Evolutionary conservation across 176 grass and related monocot genomes (phyloP), one percentile per base, ranked within the genome.

Genomic region (Lolium perenne): DNA sequence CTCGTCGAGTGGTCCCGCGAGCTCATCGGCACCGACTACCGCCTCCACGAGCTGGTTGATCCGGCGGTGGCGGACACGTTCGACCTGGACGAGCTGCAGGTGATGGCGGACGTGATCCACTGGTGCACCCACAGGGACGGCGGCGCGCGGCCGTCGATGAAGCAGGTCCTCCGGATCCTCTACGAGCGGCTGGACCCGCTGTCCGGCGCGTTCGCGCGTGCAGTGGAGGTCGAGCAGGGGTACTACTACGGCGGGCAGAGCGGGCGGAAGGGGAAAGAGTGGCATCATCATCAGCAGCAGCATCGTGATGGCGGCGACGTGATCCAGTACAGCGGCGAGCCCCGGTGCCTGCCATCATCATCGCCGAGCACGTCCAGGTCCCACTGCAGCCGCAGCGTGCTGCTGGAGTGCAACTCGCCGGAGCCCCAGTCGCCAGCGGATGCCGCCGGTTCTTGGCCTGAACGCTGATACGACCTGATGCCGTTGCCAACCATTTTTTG

Each of bases 141-240:
- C 47, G 80, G 23, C 40, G 91, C 72, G 47, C 89, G 95, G 78
- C 95, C 95, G 25, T 92, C 91, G 1, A 98, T 94, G 87, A 98
- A 95, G 81, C 95, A 98, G 83, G 91, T 95, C 62, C 86, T 98
- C 63, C 91, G 95, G 74, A 93, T 98, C 85, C 82, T 98, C 32
- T 89, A 88, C 76, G 95, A 98, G 83, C 92, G 89, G 20, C 89
- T 94, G 56, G 91, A 98, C 57, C 91, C 95, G 26, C 68, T 89
- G 53, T 90, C 91, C 26, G 89, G 88, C 0, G 77, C 85, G 65
- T 92, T 98, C 92, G 93, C 83, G n/a, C 80, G 87, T 3, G 87
- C 91, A 58, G 87, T 94, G 14, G 93, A 94, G 76, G 82, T 84
- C 48, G 91, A 94, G 76, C 91, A 95, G 87, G 86, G 91, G 20